phyloP scores from a whole-genome alignment of 2,329 filamentous ascomycete genomes.

The Pseudogymnoascus sp. region DNA sequence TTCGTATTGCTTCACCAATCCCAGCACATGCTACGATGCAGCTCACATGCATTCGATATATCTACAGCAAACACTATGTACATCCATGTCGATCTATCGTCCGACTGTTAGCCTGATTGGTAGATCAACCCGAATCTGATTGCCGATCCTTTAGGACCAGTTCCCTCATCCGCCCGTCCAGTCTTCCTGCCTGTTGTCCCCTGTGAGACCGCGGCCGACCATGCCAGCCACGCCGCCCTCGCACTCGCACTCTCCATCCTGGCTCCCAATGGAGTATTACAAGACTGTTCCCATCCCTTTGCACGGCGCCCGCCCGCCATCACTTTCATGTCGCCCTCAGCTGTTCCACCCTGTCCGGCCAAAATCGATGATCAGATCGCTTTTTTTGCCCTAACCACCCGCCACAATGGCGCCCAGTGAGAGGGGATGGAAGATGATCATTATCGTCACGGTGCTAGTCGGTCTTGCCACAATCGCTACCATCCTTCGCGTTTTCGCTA shows the following conservation, averaged over 20 bases:
- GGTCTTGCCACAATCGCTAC: slow-evolving; percentile 5
- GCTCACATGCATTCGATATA: neutral
- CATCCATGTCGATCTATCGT: neutral
- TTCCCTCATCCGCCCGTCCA: neutral
- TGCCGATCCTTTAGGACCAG: neutral
- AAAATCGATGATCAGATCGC: neutral
- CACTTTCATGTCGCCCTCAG: neutral
- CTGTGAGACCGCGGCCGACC: neutral
- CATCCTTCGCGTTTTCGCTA: neutral
- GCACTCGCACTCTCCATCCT: neutral
- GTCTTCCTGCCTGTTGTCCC: neutral
- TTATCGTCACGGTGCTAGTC: neutral
- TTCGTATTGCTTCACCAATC: neutral
- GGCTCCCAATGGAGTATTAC: neutral
- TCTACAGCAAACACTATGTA: neutral
- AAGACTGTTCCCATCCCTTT: slow-evolving; percentile 6
- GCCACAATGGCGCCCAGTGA: neutral
- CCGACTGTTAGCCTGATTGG: neutral
- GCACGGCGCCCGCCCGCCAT: neutral
- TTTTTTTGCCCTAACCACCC: neutral
- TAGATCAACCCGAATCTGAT: neutral
- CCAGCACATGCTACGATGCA: neutral
- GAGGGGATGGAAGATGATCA: slow-evolving; percentile 5
- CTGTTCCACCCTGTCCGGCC: neutral
- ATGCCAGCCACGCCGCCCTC: neutral